phyloP scores from a whole-genome alignment of 495 filamentous ascomycete genomes.

The Sphaerosporella brunnea region DNA sequence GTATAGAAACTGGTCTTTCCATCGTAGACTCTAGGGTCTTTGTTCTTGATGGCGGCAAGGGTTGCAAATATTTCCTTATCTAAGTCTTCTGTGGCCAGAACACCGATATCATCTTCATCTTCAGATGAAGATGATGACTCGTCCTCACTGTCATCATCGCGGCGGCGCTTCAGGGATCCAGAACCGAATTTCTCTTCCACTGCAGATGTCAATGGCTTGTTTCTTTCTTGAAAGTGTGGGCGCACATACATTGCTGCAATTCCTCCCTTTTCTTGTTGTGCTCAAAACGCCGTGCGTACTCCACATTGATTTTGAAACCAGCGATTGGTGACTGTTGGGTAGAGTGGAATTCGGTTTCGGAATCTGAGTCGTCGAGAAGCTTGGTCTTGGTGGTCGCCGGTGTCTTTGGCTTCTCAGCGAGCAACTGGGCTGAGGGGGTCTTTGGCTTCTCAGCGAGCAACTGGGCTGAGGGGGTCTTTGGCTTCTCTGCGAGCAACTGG shows the following conservation, averaged over 20 bases:
- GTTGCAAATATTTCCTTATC: constrained; percentile 77
- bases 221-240: neutral
- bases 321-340: constrained; percentile 19
- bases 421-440: constrained; percentile 9
- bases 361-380: constrained; percentile 19
- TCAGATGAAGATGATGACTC: constrained; percentile 48
- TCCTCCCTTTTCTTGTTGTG: constrained; percentile 95
- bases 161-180: constrained; percentile 23
- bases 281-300: constrained; percentile 78
- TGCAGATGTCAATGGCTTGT: constrained; percentile 28
- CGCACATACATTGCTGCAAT: constrained; percentile 49
- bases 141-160: constrained; percentile 30
- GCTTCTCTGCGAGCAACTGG: constrained; percentile 8
- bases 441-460: constrained; percentile 14
- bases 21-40: constrained; percentile 83
- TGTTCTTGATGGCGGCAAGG: constrained; percentile 66
- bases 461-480: constrained; percentile 17
- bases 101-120: constrained; percentile 76
- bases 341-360: constrained; percentile 17
- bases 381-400: constrained; percentile 1
- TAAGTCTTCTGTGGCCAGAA: constrained; percentile 60
- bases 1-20: constrained; percentile 56
- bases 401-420: constrained; percentile 17
- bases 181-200: constrained; percentile 78
- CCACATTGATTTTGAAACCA: constrained; percentile 68